Evolutionary conservation across 108 stramenopile genomes (phyloP).

Genomic region (Skeletonema tropicum): DNA sequence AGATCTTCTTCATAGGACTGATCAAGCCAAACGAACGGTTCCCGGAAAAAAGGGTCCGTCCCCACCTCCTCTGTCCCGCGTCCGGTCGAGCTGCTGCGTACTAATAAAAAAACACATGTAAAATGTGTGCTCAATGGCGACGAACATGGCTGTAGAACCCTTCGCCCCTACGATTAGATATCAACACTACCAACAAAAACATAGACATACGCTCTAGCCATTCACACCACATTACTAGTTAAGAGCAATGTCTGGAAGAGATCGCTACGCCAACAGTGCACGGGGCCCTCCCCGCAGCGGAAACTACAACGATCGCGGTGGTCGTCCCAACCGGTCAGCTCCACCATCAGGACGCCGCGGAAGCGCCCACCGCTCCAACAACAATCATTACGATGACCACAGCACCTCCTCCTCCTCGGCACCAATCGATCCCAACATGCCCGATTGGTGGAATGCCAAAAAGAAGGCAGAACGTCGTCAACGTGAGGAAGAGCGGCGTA

Average conservation of each 20-base stretch:
- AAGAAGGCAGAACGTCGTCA: constrained; percentile 18
- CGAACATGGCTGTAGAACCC: no score
- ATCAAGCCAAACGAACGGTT: no score
- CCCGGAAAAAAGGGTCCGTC: no score
- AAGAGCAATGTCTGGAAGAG: constrained; percentile 1
- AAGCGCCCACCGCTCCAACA: background rate
- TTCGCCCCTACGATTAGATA: background rate
- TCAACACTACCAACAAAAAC: background rate
- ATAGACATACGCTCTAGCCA: no score
- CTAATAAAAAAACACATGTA: no score
- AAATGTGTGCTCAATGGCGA: no score
- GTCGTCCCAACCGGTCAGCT: background rate
- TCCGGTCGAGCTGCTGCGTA: no score
- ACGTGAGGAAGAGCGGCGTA: background rate
- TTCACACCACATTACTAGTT: no score
- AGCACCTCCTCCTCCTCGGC: constrained; percentile 12
- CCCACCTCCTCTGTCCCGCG: no score
- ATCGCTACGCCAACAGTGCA: constrained; percentile 1
- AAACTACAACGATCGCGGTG: no score
- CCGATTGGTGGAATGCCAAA: constrained; percentile 33
- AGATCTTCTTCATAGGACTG: no score
- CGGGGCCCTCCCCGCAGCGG: background rate
- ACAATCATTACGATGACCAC: background rate
- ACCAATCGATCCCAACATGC: constrained; percentile 29
- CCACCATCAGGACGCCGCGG: background rate